These are phyloP conservation scores for Ambrosia hybrid DNA, from an alignment of 140 eudicot genomes.

Conservation along the genomic window DNA sequence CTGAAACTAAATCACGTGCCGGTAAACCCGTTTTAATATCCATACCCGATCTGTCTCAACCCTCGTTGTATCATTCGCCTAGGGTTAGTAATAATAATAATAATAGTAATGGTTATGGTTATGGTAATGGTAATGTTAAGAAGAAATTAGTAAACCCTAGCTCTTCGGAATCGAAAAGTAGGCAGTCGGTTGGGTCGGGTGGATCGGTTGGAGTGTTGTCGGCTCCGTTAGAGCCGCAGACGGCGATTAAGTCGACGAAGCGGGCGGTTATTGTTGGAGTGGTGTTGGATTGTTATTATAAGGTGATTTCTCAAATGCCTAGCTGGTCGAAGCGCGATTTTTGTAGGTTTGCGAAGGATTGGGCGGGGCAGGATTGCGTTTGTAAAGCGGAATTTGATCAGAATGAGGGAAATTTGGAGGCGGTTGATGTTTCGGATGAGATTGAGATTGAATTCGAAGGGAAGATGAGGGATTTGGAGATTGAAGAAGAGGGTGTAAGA, in stretches of 20 bases:
- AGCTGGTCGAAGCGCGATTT: conserved; percentile 80
- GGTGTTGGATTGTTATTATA: conserved; percentile 69
- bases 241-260: conserved; percentile 78
- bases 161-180: too few species aligned
- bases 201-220: conserved; percentile 55
- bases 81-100: conserved; percentile 24
- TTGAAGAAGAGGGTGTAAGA: conserved; percentile 27
- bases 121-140: background rate
- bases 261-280: conserved; percentile 79
- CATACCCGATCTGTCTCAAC: conserved; percentile 80
- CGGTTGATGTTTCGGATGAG: too few species aligned
- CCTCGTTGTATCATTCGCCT: conserved; percentile 80
- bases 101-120: too few species aligned
- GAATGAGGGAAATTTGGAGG: too few species aligned
- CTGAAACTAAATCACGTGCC: conserved; percentile 64
- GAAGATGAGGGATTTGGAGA: conserved; percentile 22
- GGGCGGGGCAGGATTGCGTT: conserved; percentile 67
- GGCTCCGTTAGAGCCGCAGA: conserved; percentile 74
- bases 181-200: background rate
- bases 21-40: conserved; percentile 58
- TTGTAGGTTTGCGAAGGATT: conserved; percentile 50
- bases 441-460: background rate
- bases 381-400: conserved; percentile 60
- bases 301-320: conserved; percentile 81
- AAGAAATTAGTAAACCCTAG: conserved; percentile 36